A percentile compares a stretch with the other conserved stretches of the same genome.
These are phyloP conservation scores for Penicillium sp. DNA, from an alignment of 2,329 filamentous ascomycete species.

Conservation along the genomic window DNA sequence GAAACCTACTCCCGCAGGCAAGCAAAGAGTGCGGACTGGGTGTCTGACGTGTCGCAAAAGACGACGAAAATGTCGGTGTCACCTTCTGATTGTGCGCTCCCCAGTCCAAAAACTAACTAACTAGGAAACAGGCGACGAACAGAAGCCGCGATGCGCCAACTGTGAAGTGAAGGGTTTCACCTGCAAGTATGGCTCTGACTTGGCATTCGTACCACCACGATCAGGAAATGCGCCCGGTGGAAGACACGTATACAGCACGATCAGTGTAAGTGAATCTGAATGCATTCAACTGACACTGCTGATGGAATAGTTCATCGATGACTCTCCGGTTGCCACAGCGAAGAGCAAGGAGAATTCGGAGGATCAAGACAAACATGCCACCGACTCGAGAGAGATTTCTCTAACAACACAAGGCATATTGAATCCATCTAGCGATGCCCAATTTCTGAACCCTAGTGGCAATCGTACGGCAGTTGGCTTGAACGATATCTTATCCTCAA, in stretches of 20 bases:
- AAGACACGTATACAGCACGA: constrained; percentile 19
- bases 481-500: constrained; percentile 8
- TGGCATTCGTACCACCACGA: constrained; percentile 26
- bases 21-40: constrained; percentile 32
- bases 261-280: constrained; percentile 18
- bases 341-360: constrained; percentile 8
- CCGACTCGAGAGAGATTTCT: constrained; percentile 2
- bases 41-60: constrained; percentile 31
- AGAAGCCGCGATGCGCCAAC: constrained; percentile 30
- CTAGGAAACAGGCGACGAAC: constrained; percentile 25
- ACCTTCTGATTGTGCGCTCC: background rate
- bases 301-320: constrained; percentile 25
- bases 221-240: constrained; percentile 6
- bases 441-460: background rate
- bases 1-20: constrained; percentile 27
- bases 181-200: constrained; percentile 29
- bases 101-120: background rate
- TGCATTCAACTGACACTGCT: background rate
- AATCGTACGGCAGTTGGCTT: constrained; percentile 7
- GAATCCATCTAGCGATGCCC: background rate
- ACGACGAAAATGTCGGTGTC: constrained; percentile 30
- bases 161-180: constrained; percentile 28
- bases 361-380: background rate
- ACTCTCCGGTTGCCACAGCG: constrained; percentile 14
- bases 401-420: constrained; percentile 1